These are phyloP conservation scores for Dipteronia dyeriana DNA, from an alignment of 345 rosid genomes.

Conservation along the genomic window DNA sequence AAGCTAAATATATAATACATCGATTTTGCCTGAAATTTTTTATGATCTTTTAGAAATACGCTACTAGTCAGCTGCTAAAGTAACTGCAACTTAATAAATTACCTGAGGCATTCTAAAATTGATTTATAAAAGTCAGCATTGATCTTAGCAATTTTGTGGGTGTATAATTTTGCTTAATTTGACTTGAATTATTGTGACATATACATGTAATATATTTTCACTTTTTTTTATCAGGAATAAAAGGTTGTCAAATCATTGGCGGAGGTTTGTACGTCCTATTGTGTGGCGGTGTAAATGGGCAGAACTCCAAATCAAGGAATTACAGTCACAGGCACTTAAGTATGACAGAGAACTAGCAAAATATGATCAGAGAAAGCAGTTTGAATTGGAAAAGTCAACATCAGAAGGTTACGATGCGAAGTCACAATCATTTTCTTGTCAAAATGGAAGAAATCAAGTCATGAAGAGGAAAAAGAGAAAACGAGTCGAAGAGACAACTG, in stretches of 20 bases:
- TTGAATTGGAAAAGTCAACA: slow-evolving; percentile 35
- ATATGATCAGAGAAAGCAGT: slow-evolving; percentile 46
- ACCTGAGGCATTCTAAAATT: neutral
- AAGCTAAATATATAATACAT: neutral
- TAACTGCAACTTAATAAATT: neutral
- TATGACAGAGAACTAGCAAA: slow-evolving; percentile 64
- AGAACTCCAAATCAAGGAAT: slow-evolving; percentile 62
- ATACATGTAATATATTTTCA: neutral
- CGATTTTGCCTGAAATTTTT: neutral
- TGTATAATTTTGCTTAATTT: neutral
- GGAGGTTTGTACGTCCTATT: slow-evolving; percentile 66
- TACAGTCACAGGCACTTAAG: slow-evolving; percentile 48
- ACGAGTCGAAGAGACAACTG: slow-evolving; percentile 60
- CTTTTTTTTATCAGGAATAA: slow-evolving; percentile 56
- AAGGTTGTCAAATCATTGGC: slow-evolving; percentile 84
- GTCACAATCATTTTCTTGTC: slow-evolving; percentile 49
- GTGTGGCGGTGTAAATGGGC: slow-evolving; percentile 85
- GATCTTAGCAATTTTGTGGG: neutral
- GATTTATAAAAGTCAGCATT: neutral
- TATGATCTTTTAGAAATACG: neutral
- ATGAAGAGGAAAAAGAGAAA: slow-evolving; percentile 68
- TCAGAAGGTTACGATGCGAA: slow-evolving; percentile 45
- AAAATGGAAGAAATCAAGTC: slow-evolving; percentile 37
- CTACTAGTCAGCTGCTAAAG: neutral
- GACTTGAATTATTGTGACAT: neutral